Base-by-base conservation (phyloP, 352 stramenopile genomes). In the Phytopythium mirpurense region DNA sequence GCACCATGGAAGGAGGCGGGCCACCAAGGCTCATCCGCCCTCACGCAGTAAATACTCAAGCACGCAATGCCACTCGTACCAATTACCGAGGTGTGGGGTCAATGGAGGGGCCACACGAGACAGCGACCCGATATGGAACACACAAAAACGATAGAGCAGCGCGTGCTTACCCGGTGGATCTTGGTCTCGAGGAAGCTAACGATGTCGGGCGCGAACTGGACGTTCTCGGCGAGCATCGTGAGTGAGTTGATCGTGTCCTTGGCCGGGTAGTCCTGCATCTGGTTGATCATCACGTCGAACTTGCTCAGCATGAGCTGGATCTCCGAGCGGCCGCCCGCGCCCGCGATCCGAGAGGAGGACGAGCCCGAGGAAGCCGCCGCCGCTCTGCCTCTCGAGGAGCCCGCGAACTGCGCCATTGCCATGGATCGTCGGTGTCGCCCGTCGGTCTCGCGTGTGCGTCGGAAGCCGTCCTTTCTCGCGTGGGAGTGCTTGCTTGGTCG, bases 171-270 rank as follows among this genome's bases (percentile, higher is more conserved):
- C 74, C 80, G 77, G 60, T 92, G 75, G 67, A 95, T 89, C 73
- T 95, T 95, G 56, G 81, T 92, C 62, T 93, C 83, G 55, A 95
- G 71, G 74, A 95, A 95, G 61, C 72, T 82, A 69, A 90, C 84
- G 65, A 95, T 84, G 66, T 93, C 79, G 44, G 76, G 70, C 44
- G 82, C 83, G 63, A 87, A 89, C 54, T 86, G 59, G 29, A 75
- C 45, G 49, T 78, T 77, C 65, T 91, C 83, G 8, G 86, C 83
- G 56, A 93, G 68, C 75, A 87, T 96, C 43, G 86, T 95, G 51
- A 96, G 75, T 46, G 78, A 57, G 60, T 94, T 95, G 74, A 96
- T 96, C 61, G 85, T 89, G 70, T 90, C 79, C 48, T 95, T 94
- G 36, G 86, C 86, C 11, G 86, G 86, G 58, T 93, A 93, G 63